Conservation (phyloP, 345 rosid genomes). For the Sisymbrium altissimum region DNA sequence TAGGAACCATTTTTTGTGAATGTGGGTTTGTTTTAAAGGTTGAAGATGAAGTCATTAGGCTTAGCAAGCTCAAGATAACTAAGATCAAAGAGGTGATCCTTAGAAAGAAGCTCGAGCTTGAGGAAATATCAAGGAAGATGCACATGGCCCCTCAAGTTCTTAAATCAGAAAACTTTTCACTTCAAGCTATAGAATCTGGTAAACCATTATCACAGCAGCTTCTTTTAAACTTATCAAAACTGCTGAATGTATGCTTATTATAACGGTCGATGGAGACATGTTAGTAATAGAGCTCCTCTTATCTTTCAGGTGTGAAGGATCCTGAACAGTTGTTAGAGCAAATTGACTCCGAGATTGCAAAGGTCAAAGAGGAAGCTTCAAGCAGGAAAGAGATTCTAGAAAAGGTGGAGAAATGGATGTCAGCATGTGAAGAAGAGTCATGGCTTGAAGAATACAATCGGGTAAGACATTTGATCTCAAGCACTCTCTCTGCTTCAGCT, state of each 20-base stretch:
- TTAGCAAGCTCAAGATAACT: constrained; percentile 53
- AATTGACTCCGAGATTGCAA: constrained; percentile 61
- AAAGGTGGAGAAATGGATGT: constrained; percentile 70
- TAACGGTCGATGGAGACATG: background rate
- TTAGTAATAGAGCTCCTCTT: background rate
- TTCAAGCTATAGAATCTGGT: constrained; percentile 58
- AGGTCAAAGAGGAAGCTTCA: constrained; percentile 58
- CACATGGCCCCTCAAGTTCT: constrained; percentile 53
- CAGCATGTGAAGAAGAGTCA: constrained; percentile 68
- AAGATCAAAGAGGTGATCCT: constrained; percentile 68
- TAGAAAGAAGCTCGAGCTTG: constrained; percentile 63
- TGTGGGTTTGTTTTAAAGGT: constrained; percentile 38
- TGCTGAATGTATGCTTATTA: background rate
- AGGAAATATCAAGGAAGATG: constrained; percentile 61
- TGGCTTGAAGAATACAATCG: constrained; percentile 84
- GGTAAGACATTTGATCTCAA: constrained; percentile 30
- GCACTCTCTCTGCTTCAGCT: constrained; percentile 2
- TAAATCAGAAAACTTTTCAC: constrained; percentile 34
- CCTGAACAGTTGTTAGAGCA: constrained; percentile 47
- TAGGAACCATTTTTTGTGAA: background rate
- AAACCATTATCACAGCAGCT: background rate
- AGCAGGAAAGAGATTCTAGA: constrained; percentile 73
- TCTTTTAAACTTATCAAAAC: background rate
- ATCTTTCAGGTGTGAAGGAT: constrained; percentile 47
- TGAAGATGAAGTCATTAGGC: constrained; percentile 61